Evolutionary conservation across 2,329 filamentous ascomycete genomes (phyloP).

Genomic region (Orbilia blumenaviensis): DNA sequence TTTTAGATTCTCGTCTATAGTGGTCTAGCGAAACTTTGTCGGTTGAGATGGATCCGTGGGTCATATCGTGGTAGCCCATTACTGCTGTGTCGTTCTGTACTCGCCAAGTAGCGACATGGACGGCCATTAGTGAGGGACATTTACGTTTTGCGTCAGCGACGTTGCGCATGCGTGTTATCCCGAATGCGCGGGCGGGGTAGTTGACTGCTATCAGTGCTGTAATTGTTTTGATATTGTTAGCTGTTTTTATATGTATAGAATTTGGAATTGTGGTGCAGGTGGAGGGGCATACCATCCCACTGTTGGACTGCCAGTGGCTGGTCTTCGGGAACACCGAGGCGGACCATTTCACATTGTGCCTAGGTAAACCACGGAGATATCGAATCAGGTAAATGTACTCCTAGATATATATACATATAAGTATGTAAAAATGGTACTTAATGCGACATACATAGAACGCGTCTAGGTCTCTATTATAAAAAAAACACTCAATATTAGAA

Average conservation of each 20-base stretch:
- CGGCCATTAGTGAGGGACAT: conserved; percentile 82
- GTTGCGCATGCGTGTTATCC: conserved; percentile 80
- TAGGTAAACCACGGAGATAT: too few relatives aligned
- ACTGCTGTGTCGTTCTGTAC: conserved; percentile 85
- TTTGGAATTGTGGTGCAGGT: not conserved
- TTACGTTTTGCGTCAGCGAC: conserved; percentile 83
- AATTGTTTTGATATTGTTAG: not conserved
- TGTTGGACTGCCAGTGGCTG: conserved; percentile 91
- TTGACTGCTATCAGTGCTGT: conserved; percentile 84
- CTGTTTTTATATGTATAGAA: conserved; percentile 18
- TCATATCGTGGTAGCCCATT: conserved; percentile 86
- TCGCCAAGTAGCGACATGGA: conserved; percentile 68
- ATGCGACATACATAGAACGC: conserved; percentile 75
- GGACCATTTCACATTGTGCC: conserved; percentile 92
- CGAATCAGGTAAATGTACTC: too few relatives aligned
- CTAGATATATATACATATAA: too few relatives aligned
- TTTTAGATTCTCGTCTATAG: conserved; percentile 84
- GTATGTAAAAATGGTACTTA: not conserved
- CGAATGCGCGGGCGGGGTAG: conserved; percentile 84
- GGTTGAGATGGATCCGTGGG: conserved; percentile 73
- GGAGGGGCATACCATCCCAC: conserved; percentile 68
- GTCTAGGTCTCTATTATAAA: conserved; percentile 75
- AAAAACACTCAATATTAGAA: conserved; percentile 6
- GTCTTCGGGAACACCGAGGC: conserved; percentile 76
- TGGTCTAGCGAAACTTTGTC: conserved; percentile 96